A percentile compares a stretch with the other conserved stretches of the same genome.
phyloP scores from a whole-genome alignment of 345 rosid genomes.

The Melaleuca quinquenervia region DNA sequence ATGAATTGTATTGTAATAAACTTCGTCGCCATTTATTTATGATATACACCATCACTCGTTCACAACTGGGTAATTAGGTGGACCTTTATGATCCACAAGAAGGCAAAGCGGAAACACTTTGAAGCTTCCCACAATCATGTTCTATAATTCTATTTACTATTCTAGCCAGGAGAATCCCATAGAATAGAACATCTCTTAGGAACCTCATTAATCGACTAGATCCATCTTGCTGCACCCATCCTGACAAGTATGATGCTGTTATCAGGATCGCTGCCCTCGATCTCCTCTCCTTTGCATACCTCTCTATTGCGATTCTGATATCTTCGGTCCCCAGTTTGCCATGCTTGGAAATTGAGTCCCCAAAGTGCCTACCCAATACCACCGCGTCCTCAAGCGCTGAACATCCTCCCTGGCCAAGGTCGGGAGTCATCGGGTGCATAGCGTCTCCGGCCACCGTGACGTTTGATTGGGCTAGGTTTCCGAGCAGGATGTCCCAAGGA shows the following conservation, averaged over 20 bases:
- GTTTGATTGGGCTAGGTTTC: conserved; percentile 18
- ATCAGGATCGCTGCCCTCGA: not conserved
- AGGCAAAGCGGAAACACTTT: no score
- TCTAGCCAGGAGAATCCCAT: not conserved
- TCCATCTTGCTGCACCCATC: not conserved
- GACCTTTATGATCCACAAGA: no score
- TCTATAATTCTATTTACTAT: no score
- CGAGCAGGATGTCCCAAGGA: conserved; percentile 25
- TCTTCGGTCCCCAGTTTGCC: not conserved
- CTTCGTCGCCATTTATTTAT: no score
- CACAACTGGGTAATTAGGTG: no score
- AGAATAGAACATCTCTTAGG: not conserved
- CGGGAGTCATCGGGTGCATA: conserved; percentile 49
- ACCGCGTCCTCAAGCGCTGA: conserved; percentile 26
- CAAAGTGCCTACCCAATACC: conserved; percentile 21
- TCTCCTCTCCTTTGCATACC: conserved; percentile 8
- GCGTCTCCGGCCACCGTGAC: conserved; percentile 37
- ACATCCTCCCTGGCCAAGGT: conserved; percentile 32
- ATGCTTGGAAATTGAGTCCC: not conserved
- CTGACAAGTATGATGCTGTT: not conserved
- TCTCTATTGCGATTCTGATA: not conserved
- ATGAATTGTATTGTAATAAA: no score
- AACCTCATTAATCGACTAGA: not conserved
- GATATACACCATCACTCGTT: no score
- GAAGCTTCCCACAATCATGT: no score